Evolutionary conservation across 805 yeast species (phyloP), one percentile per base, ranked within the genome.

Genomic region (Tetrapisispora fleetii): DNA sequence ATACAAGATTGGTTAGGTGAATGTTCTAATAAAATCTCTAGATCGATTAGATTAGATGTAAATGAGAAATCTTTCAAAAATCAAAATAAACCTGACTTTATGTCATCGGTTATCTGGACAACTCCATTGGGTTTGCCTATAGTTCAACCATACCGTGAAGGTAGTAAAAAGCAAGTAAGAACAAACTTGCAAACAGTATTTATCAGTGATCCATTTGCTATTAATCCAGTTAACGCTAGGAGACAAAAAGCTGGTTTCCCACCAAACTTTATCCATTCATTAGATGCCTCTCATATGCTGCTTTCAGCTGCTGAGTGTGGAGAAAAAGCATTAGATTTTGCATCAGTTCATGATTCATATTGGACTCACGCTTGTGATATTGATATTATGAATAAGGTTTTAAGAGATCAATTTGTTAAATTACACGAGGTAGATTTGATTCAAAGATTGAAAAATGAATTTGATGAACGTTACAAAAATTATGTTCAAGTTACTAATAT

Each of bases 271-370:
- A 85, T 91, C 46, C 99, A 91, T 63, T 91, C 98, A 0, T 72
- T 91, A 50, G 99, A 91, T 73, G 98, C 98, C 1, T 83, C 96
- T 0, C 99, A 91, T 64, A 93, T 91, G 99, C 72, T 93, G 46
- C 69, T 90, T 72, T 84, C 96, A 9, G 95, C 97, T 0, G 72
- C 79, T 45, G 80, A 80, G 22, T 88, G 96, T 65, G 79, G 83
- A 4, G 74, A 80, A 39, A 62, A 63, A 1, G 79, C 78, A 0
- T 67, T 93, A 45, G 72, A 80, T 13, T 91, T 93, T 73, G 96
- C 98, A 0, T 81, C 98, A 0, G 99, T 91, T 22, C 99, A 91
- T 67, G 99, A 91, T 64, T 91, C 98, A 0, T 91, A 86, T 65
- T 91, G 99, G 99, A 89, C 98, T 0, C 98, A 93, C 63, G 97